Evolutionary conservation across 2,329 filamentous ascomycete genomes (phyloP).

Genomic region (Penicillium sclerotiorum): DNA sequence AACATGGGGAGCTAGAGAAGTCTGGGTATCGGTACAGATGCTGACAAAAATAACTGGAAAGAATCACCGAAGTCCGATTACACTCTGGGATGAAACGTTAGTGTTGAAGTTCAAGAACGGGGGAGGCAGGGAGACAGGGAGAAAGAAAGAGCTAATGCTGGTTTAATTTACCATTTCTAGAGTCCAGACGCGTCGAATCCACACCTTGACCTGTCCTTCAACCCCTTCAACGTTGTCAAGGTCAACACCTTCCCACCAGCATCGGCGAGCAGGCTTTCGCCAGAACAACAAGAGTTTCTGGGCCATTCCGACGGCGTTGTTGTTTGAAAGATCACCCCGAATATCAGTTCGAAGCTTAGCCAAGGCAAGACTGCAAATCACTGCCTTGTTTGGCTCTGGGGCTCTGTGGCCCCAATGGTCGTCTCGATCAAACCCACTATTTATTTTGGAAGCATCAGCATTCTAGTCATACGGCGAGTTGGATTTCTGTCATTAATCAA

Average conservation of each 20-base stretch:
- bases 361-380: slow-evolving; percentile 93
- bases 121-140: neutral
- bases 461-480: neutral
- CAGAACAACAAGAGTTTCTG: slow-evolving; percentile 97
- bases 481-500: slow-evolving; percentile 17
- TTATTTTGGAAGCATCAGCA: slow-evolving; percentile 16
- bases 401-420: slow-evolving; percentile 95
- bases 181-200: slow-evolving; percentile 98
- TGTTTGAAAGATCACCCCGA: slow-evolving; percentile 72
- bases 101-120: slow-evolving; percentile 1
- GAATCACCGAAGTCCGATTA: slow-evolving; percentile 72
- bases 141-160: too few species aligned
- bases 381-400: slow-evolving; percentile 97
- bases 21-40: slow-evolving; percentile 26
- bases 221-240: slow-evolving; percentile 87
- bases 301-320: slow-evolving; percentile 88
- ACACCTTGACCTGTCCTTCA: slow-evolving; percentile 90
- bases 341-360: slow-evolving; percentile 92
- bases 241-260: slow-evolving; percentile 99
- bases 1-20: slow-evolving; percentile 23
- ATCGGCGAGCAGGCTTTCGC: slow-evolving; percentile 92
- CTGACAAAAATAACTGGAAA: slow-evolving; percentile 17
- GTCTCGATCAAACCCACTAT: slow-evolving; percentile 92
- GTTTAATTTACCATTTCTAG: slow-evolving; percentile 75
- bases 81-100: slow-evolving; percentile 59